Evolutionary conservation across 225 moss, liverwort and hornwort genomes (phyloP).

Genomic region (Bryoerythrophyllum caledonicum): DNA sequence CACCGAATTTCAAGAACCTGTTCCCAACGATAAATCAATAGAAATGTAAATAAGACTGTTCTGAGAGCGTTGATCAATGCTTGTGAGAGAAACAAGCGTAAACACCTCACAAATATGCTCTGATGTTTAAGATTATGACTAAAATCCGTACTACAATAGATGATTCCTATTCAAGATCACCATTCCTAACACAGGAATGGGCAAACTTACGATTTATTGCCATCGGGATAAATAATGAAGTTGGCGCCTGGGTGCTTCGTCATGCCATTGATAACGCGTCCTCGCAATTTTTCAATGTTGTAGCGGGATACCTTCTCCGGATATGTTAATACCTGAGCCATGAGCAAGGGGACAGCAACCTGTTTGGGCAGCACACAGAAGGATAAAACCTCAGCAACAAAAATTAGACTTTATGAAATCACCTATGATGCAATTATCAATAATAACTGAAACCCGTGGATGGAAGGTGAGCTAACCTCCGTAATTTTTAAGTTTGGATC

Average conservation of each 20-base stretch:
- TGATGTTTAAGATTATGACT: neutral
- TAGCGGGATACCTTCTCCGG: constrained; percentile 98
- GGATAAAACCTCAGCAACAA: neutral
- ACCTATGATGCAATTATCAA: neutral
- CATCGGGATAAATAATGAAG: constrained; percentile 81
- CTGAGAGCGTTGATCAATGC: neutral
- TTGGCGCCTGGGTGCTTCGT: constrained; percentile 98
- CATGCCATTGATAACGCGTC: constrained; percentile 91
- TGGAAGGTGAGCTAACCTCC: constrained; percentile 57
- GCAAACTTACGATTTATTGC: constrained; percentile 58
- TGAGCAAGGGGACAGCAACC: constrained; percentile 92
- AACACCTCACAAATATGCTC: neutral
- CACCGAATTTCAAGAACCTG: constrained; percentile 93
- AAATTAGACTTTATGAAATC: neutral
- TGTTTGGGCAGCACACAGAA: constrained; percentile 32
- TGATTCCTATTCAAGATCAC: neutral
- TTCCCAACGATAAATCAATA: neutral
- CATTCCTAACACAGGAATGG: neutral
- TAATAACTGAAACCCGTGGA: neutral
- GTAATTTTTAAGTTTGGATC: constrained; percentile 98
- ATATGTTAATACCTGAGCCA: constrained; percentile 94
- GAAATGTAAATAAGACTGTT: neutral
- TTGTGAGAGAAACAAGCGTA: neutral
- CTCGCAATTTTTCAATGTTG: constrained; percentile 91
- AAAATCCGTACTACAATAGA: neutral